Evolutionary conservation across 805 yeast species (phyloP).

Genomic region (Spathaspora arborariae): DNA sequence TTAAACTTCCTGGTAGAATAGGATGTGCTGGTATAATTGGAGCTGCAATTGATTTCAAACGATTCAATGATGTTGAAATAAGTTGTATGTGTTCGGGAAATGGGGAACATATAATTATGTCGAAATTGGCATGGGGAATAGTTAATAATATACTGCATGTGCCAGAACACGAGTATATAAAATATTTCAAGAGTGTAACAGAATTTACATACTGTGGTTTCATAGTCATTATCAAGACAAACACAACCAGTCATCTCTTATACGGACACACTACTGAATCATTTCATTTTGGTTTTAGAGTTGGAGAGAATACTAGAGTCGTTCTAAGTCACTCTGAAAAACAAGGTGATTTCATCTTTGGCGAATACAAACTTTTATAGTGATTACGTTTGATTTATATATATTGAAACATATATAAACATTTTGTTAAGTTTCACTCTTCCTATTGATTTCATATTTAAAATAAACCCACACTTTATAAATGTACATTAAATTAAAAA

Average conservation of each 20-base stretch:
- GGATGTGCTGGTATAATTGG: slow-evolving; percentile 56
- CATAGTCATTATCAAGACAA: slow-evolving; percentile 16
- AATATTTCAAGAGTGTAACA: slow-evolving; percentile 15
- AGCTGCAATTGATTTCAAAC: slow-evolving; percentile 32
- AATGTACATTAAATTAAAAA: slow-evolving; percentile 6
- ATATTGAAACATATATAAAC: slow-evolving; percentile 7
- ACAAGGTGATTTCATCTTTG: slow-evolving; percentile 18
- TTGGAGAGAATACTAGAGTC: slow-evolving; percentile 14
- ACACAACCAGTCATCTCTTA: slow-evolving; percentile 11
- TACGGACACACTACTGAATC: slow-evolving; percentile 39
- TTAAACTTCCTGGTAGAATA: slow-evolving; percentile 46
- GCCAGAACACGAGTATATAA: slow-evolving; percentile 14
- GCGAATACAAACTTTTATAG: slow-evolving; percentile 16
- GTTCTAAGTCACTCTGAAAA: slow-evolving; percentile 21
- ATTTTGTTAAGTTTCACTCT: slow-evolving; percentile 1
- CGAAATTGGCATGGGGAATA: slow-evolving; percentile 36
- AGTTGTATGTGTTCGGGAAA: slow-evolving; percentile 48
- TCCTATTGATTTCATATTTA: neutral
- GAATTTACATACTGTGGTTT: slow-evolving; percentile 28
- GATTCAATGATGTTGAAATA: slow-evolving; percentile 17
- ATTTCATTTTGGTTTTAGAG: slow-evolving; percentile 29
- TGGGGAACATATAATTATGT: slow-evolving; percentile 51
- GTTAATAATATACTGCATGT: slow-evolving; percentile 11
- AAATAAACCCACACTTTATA: slow-evolving; percentile 1
- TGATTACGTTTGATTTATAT: slow-evolving; percentile 1